Base-by-base conservation (phyloP, 2,329 filamentous ascomycete genomes). In the Fusarium tuaranense region DNA sequence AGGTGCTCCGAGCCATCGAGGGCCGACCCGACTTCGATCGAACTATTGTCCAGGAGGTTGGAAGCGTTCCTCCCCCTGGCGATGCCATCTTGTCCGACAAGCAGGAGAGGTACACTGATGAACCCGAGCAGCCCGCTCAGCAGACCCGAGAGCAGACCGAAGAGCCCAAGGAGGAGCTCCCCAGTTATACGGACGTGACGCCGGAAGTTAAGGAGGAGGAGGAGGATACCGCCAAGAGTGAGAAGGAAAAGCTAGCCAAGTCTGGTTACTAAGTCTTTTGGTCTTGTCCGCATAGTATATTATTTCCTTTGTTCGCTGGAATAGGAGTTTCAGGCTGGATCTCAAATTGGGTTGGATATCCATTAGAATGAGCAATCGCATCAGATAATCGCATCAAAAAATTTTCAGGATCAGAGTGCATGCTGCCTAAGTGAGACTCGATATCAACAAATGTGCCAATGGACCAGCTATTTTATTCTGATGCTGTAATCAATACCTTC, bases 1-100 rank as follows among this genome's bases (percentile, higher is more conserved):
- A 85, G 68, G 81, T 85, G 0, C 77, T 86, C 7, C 81, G 81
- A 70, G 82, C 79, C n/a, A 78, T 84, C 5, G 82, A 86, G 61
- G 84, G 84, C 2, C 74, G 70, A 14, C 41, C 71, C 1, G 72
- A 78, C 44, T 76, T 80, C 41, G 74, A 82, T 61, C 73, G 58
- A 7, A 69, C 58, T 7, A 67, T 81, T 1, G 76, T 82, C 27
- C 74, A 81, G 20, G 78, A 78, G 55, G 72, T 82, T 2, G 80
- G 63, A 7, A 71, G 68, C 44, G 46, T 70, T 25, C 75, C 78
- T 18, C 41, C 79, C 7, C 73, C 78, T 4, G 72, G 73, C 0
- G 77, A 78, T 13, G 16, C 63, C 8, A 25, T 75, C 53, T 16
- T 74, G 27, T 70, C 76, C 9, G 78, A 80, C 89, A 83, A 79